These are phyloP conservation scores for Prosopis cineraria DNA, from an alignment of 306 rosid genomes.

Conservation along the genomic window DNA sequence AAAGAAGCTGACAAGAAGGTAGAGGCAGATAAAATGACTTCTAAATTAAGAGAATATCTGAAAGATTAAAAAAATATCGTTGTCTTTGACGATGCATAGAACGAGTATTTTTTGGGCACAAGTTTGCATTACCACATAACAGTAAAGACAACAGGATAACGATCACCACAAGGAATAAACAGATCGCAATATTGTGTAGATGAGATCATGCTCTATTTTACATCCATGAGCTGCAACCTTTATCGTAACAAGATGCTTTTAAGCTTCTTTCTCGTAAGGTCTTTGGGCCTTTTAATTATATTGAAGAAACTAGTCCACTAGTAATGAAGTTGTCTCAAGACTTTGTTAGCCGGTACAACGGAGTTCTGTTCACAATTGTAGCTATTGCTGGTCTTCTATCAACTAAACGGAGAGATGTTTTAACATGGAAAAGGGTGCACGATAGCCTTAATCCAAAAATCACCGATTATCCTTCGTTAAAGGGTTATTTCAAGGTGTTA, in stretches of 20 bases:
- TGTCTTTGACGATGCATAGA: constrained; percentile 18
- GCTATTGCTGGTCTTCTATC: constrained; percentile 17
- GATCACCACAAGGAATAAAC: neutral
- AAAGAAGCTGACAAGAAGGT: neutral
- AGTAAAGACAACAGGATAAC: neutral
- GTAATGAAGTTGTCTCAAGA: neutral
- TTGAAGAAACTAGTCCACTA: constrained; percentile 10
- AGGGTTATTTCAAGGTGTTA: neutral
- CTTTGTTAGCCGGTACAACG: constrained; percentile 6
- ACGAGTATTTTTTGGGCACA: neutral
- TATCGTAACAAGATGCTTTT: neutral
- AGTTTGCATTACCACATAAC: neutral
- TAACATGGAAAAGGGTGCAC: constrained; percentile 16
- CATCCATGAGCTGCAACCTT: neutral
- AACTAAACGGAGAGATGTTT: neutral
- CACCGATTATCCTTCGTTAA: neutral
- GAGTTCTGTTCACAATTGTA: constrained; percentile 26
- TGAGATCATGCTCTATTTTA: neutral
- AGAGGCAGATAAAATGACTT: neutral
- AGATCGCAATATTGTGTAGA: neutral
- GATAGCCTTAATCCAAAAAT: neutral
- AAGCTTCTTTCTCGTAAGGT: neutral
- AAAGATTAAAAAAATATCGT: neutral
- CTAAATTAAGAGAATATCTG: neutral
- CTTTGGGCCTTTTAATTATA: neutral